phyloP scores from a whole-genome alignment of 495 filamentous ascomycete species.

The Lepidopterella palustris region DNA sequence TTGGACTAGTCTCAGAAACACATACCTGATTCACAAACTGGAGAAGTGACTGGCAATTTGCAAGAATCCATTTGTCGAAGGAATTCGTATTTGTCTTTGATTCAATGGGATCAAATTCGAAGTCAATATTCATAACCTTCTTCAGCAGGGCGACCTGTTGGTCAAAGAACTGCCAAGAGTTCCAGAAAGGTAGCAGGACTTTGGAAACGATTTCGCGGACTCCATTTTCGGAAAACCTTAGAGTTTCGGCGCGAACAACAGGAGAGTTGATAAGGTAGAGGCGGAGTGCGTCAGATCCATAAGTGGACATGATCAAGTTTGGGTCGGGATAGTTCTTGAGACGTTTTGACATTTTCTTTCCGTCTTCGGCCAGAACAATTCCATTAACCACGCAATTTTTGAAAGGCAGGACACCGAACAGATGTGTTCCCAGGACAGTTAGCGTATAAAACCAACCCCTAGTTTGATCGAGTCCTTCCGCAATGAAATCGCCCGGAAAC shows the following conservation, averaged over 20 bases:
- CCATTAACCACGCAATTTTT: conserved; percentile 97
- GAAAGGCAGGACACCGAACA: conserved; percentile 86
- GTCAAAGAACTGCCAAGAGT: conserved; percentile 95
- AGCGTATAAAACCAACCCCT: conserved; percentile 98
- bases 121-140: conserved; percentile 77
- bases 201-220: conserved; percentile 96
- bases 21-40: conserved; percentile 91
- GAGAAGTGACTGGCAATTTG: conserved; percentile 84
- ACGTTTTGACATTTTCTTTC: conserved; percentile 99
- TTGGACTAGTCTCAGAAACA: too few species aligned
- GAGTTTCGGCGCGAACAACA: conserved; percentile 85
- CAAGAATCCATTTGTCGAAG: conserved; percentile 96
- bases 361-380: conserved; percentile 90
- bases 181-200: conserved; percentile 92
- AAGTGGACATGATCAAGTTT: conserved; percentile 70
- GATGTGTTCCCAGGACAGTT: conserved; percentile 80
- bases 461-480: conserved; percentile 91
- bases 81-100: conserved; percentile 78
- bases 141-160: conserved; percentile 90
- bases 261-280: conserved; percentile 97
- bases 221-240: conserved; percentile 85
- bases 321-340: conserved; percentile 98
- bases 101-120: conserved; percentile 67
- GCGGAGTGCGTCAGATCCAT: conserved; percentile 89
- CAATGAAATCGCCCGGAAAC: conserved; percentile 96